Conservation (phyloP, 306 rosid species). For the Geum urbanum region DNA sequence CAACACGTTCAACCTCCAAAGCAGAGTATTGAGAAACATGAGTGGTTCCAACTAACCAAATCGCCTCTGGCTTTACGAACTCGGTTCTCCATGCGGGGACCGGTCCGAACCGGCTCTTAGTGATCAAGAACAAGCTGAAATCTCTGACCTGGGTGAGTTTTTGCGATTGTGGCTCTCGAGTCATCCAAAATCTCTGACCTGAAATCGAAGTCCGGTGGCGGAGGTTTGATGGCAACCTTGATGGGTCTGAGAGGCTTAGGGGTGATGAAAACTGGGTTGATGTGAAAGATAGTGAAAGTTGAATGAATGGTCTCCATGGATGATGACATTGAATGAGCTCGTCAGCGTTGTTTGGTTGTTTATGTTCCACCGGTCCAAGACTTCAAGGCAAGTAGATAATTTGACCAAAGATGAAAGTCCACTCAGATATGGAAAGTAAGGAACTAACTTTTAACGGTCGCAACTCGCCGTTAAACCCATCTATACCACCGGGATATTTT, state of each 20-base stretch:
- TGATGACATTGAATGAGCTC: background rate
- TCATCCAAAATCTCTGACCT: slow-evolving; percentile 46
- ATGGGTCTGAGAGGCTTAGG: slow-evolving; percentile 33
- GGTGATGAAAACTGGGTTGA: slow-evolving; percentile 34
- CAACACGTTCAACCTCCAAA: slow-evolving; percentile 64
- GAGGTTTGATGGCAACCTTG: slow-evolving; percentile 55
- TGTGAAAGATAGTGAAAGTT: slow-evolving; percentile 46
- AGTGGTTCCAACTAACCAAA: slow-evolving; percentile 68
- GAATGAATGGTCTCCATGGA: slow-evolving; percentile 55
- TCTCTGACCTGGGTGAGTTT: slow-evolving; percentile 69
- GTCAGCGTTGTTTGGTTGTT: too few relatives aligned
- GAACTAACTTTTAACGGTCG: slow-evolving; percentile 5
- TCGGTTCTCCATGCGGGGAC: slow-evolving; percentile 71
- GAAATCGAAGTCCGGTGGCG: slow-evolving; percentile 69
- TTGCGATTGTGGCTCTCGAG: slow-evolving; percentile 56
- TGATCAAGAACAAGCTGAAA: slow-evolving; percentile 70
- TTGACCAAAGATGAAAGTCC: background rate
- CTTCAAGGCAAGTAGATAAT: background rate
- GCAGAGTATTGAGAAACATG: slow-evolving; percentile 64
- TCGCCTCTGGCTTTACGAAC: slow-evolving; percentile 68
- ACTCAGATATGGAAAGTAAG: background rate
- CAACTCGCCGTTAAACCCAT: too few relatives aligned
- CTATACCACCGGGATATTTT: background rate
- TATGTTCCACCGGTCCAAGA: too few relatives aligned
- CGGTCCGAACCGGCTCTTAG: slow-evolving; percentile 68